These are phyloP conservation scores for Oldenlandia corymbosa DNA, from an alignment of 257 asterid genomes.

Conservation along the genomic window DNA sequence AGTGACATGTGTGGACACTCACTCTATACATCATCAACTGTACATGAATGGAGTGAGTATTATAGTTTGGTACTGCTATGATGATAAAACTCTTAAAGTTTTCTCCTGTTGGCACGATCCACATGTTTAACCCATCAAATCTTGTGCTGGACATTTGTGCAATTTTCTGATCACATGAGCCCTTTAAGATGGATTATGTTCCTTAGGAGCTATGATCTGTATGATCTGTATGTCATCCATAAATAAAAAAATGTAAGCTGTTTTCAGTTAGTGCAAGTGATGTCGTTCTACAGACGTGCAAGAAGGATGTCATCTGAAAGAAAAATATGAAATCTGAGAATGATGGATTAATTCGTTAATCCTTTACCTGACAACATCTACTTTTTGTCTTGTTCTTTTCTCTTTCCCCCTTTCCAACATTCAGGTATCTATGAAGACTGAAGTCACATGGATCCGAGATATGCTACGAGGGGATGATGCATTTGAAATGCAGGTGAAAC, in stretches of 20 bases:
- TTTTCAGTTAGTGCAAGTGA: neutral
- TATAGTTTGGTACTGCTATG: too few relatives aligned
- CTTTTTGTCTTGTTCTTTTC: too few relatives aligned
- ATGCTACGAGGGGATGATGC: constrained; percentile 97
- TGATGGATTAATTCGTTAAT: neutral
- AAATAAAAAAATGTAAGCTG: too few relatives aligned
- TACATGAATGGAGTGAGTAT: neutral
- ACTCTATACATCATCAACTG: too few relatives aligned
- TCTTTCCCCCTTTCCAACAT: constrained; percentile 1
- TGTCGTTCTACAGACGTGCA: neutral
- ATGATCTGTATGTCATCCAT: too few relatives aligned
- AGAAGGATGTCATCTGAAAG: neutral
- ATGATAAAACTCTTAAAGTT: too few relatives aligned
- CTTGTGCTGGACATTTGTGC: too few relatives aligned
- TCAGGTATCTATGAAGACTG: constrained; percentile 96
- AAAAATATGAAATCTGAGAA: neutral
- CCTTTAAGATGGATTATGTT: too few relatives aligned
- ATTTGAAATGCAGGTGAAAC: constrained; percentile 89
- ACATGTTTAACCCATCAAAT: too few relatives aligned
- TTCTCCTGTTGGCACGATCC: too few relatives aligned
- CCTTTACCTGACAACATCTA: neutral
- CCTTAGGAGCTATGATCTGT: too few relatives aligned
- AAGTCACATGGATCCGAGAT: constrained; percentile 96
- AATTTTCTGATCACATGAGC: too few relatives aligned
- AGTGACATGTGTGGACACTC: neutral